Base-by-base conservation (phyloP, 768 basidiomycete species). In the Phylloporus arenicola region DNA sequence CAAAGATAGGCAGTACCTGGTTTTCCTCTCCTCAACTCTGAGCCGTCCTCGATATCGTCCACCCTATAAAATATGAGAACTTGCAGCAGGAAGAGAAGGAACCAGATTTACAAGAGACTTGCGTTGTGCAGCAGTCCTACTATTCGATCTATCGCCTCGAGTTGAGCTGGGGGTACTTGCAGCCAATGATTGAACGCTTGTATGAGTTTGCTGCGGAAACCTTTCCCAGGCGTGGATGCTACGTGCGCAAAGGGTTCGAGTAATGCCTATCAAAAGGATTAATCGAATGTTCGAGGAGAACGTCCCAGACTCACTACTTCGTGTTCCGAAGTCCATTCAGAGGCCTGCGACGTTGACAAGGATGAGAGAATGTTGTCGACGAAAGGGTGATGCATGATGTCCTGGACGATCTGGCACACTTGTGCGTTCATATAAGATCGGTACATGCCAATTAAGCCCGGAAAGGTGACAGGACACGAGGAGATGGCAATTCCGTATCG, bases 21-120 rank as follows among this genome's bases (percentile, higher is more conserved):
- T 29, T 80, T 75, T 4, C 95, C 95, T 56, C 95, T 72, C 25
- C 92, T 76, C 31, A 96, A 70, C 55, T 92, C 87, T 0, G 89
- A 89, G 56, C 88, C 84, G 51, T 96, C 93, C 68, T 96, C 90
- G n/a, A 96, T 93, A 64, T 96, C 93, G 56, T 96, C 93, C 54
- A 96, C 81, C 65, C 92, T 96, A 65, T 6, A 37, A 24, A 45
- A 43, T 39, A 2, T 42, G 13, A 52, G 43, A 9, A 37, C 47
- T 22, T 3, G 53, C 33, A 34, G 24, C 30, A 12, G n/a, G 24
- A 25, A 2, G 13, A 29, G 31, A 31, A 12, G 38, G 22, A 43
- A 45, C 7, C 14, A n/a, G 2, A 67, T 79, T 62, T 59, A 93
- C 94, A 98, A 74, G 27, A 99, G 75, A 66, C 90, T 92, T 11